Percentiles rank a stretch among this genome's conserved stretches.
Conservation (phyloP, 495 filamentous ascomycete species). For the Amphirosellinia nigrospora region DNA sequence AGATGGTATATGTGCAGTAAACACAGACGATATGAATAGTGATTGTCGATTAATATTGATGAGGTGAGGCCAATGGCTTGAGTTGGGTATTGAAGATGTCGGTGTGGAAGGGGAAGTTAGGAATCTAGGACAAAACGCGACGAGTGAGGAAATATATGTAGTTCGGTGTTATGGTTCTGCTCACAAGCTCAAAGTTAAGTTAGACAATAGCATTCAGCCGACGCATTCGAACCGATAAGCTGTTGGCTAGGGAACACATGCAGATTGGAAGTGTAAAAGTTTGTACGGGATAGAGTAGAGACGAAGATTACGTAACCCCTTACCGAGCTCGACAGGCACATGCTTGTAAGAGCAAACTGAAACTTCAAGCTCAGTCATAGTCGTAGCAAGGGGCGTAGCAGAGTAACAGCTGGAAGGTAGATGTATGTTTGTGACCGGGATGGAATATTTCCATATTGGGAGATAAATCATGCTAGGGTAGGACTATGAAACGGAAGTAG, state of each 20-base stretch:
- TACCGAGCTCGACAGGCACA: background rate
- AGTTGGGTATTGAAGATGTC: background rate
- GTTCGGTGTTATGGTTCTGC: background rate
- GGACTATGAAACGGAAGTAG: background rate
- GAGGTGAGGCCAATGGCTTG: background rate
- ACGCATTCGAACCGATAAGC: background rate
- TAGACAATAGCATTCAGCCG: background rate
- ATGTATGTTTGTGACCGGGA: background rate
- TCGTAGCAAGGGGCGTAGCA: background rate
- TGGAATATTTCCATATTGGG: background rate
- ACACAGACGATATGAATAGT: background rate
- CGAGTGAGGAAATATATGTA: background rate
- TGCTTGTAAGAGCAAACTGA: background rate
- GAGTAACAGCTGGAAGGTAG: background rate
- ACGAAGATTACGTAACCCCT: background rate
- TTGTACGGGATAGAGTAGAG: background rate
- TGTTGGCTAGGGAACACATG: background rate
- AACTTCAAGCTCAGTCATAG: background rate
- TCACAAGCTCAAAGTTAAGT: background rate
- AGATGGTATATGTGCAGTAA: background rate
- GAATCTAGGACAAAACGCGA: background rate
- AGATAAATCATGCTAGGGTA: background rate
- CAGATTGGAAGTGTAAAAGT: background rate
- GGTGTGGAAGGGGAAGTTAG: background rate
- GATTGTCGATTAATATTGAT: background rate